Evolutionary conservation across 495 filamentous ascomycete genomes (phyloP).

Genomic region (Mytilinidion resinicola): DNA sequence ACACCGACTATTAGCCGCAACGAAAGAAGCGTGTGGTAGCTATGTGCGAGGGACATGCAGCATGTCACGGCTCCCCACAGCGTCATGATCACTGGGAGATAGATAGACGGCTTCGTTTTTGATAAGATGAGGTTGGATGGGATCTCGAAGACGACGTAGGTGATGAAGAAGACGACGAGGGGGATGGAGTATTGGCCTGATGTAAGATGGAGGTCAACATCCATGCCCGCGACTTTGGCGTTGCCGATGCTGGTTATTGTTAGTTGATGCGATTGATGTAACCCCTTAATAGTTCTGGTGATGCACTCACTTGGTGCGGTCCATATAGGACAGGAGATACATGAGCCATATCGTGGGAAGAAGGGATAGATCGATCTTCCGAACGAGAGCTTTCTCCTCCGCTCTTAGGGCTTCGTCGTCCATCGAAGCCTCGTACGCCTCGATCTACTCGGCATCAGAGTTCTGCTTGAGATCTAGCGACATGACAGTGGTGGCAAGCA

Average conservation of each 20-base stretch:
- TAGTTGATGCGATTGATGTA: not conserved
- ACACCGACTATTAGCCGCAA: slow-evolving; percentile 73
- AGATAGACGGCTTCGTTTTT: slow-evolving; percentile 34
- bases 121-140: slow-evolving; percentile 84
- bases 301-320: slow-evolving; percentile 49
- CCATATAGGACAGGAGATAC: slow-evolving; percentile 78
- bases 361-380: slow-evolving; percentile 62
- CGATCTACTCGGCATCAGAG: too few relatives aligned
- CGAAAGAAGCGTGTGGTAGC: slow-evolving; percentile 13
- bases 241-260: slow-evolving; percentile 49
- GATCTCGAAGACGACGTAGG: slow-evolving; percentile 81
- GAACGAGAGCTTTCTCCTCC: slow-evolving; percentile 43
- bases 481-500: too few relatives aligned
- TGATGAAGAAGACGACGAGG: slow-evolving; percentile 84
- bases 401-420: not conserved
- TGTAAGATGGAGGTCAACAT: slow-evolving; percentile 55
- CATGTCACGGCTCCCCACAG: slow-evolving; percentile 71
- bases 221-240: slow-evolving; percentile 70
- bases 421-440: too few relatives aligned
- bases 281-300: too few relatives aligned
- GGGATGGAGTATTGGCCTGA: slow-evolving; percentile 65
- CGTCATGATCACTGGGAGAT: slow-evolving; percentile 50
- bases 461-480: too few relatives aligned
- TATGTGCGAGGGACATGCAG: slow-evolving; percentile 51
- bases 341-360: slow-evolving; percentile 77